phyloP scores from a whole-genome alignment of 805 yeast genomes.

The Candida cerambycidarum region DNA sequence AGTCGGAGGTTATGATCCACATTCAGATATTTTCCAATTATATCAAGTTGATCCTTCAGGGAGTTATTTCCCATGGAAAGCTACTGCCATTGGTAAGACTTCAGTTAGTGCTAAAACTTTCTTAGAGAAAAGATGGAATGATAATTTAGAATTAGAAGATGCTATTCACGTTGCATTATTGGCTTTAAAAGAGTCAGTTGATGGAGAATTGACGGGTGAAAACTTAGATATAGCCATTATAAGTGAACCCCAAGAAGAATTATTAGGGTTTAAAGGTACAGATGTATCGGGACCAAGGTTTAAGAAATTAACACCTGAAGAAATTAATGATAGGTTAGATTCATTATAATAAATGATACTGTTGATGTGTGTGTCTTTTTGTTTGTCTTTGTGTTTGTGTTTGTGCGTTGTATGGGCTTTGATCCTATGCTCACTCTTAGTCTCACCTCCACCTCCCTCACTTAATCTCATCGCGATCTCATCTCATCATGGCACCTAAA shows the following conservation, averaged over 20 bases:
- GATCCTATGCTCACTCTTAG: too few relatives aligned
- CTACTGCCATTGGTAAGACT: constrained; percentile 97
- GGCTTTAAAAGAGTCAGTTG: constrained; percentile 93
- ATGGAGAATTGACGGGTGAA: constrained; percentile 96
- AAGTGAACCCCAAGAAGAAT: constrained; percentile 76
- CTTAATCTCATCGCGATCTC: constrained; percentile 12
- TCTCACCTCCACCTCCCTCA: background rate
- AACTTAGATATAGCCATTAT: constrained; percentile 90
- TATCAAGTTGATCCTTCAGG: constrained; percentile 99
- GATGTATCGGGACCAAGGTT: constrained; percentile 85
- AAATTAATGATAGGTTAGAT: constrained; percentile 92
- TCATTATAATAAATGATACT: constrained; percentile 2
- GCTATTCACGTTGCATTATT: constrained; percentile 95
- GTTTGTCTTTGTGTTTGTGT: too few relatives aligned
- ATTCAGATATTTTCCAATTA: constrained; percentile 63
- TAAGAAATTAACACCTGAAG: constrained; percentile 80
- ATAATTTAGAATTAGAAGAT: constrained; percentile 94
- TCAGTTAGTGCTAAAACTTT: constrained; percentile 96
- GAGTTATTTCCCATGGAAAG: constrained; percentile 98
- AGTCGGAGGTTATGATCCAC: constrained; percentile 91
- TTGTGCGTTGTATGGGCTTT: too few relatives aligned
- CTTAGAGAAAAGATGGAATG: constrained; percentile 97
- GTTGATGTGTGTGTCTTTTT: too few relatives aligned
- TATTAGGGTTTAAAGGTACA: constrained; percentile 86
- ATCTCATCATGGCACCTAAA: constrained; percentile 18